Evolutionary conservation across 768 basidiomycete genomes (phyloP), one percentile per base, ranked within the genome.

Genomic region (Jaapia argillacea): DNA sequence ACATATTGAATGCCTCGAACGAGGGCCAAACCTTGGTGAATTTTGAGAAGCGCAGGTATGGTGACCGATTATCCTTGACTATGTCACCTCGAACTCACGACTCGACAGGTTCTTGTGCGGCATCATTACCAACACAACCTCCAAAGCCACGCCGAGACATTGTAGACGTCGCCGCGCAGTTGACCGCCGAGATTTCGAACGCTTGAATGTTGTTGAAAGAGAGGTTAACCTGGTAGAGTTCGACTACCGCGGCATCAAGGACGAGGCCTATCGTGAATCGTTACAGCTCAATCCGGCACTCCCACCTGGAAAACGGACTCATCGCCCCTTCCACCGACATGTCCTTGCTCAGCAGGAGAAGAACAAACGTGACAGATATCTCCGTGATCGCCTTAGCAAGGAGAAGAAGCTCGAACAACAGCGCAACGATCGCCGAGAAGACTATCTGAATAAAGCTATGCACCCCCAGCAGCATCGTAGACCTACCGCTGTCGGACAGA

Each of bases 41-140:
- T 54, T 77, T 88, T 51, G 81, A 88, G 48, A 91, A 91, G 54
- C 73, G 88, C 49, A 75, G 87, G 86, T 85, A 52, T 44, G 72
- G 24, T 23, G 35, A 28, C 26, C 18, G 13, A 37, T 43, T 48
- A 14, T 10, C 28, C 10, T 10, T 33, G 28, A 16, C 28, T 33
- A 16, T 33, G 28, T 33, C 28, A 16, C 28, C 10, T 33, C 28
- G 10, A 36, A 6, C 24, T 22, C 13, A 4, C 24, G 24, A n/a
- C 18, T 3, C 22, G 47, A 6, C 48, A 88, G 87, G 51, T 77
- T 83, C 48, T 59, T 90, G 18, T 77, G 72, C 56, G 73, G 79
- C 46, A 62, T 89, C 16, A 72, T 88, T 43, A 63, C 66, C 36
- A 78, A 74, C 49, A 69, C 71, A 1, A 69, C 70, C 6, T 65